Base-by-base conservation (phyloP, 768 basidiomycete genomes). In the Steccherinum ochraceum region DNA sequence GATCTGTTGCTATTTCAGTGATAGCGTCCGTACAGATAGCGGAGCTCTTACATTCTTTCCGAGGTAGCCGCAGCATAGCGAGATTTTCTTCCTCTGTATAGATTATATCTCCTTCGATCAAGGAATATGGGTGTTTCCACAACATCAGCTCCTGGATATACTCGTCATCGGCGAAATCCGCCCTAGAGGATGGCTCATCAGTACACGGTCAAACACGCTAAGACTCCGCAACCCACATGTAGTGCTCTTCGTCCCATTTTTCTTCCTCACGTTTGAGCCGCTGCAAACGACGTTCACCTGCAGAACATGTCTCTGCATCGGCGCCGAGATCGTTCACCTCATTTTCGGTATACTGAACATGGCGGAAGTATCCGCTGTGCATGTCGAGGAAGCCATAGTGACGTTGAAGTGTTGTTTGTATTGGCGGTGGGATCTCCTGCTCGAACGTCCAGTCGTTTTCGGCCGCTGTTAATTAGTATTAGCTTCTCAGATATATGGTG, bases 191-290 rank as follows among this genome's bases (percentile, higher is more conserved):
- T n/a, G n/a, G 42, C 46, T 44, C 23, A 40, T 55, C 20, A 57
- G 40, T 44, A 52, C 43, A 52, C 7, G 30, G 16, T 35, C 30
- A 35, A 16, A 7, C 7, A 35, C 30, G 30, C 16, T 35, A 35
- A 35, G 7, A 7, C 30, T 16, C 16, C 30, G 3, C 19, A 21
- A 46, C 52, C 48, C 65, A 90, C 90, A 90, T 83, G 63, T 92
- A 93, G 67, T 92, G 73, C 58, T 91, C 89, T 59, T 81, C 82
- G 58, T 92, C 84, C 78, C 84, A 93, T 66, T 90, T 91, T 24
- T 76, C 72, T 35, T 91, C 73, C 63, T 92, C 90, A 54, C 81
- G 82, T 49, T 68, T 64, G 11, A 80, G 56, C 45, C 89, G 77
- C 52, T 70, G 72, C 40, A 52, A 57, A 24, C 80, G 73, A 30